Base-by-base conservation (phyloP, 2,329 filamentous ascomycete genomes). In the Pseudogymnoascus verrucosus region DNA sequence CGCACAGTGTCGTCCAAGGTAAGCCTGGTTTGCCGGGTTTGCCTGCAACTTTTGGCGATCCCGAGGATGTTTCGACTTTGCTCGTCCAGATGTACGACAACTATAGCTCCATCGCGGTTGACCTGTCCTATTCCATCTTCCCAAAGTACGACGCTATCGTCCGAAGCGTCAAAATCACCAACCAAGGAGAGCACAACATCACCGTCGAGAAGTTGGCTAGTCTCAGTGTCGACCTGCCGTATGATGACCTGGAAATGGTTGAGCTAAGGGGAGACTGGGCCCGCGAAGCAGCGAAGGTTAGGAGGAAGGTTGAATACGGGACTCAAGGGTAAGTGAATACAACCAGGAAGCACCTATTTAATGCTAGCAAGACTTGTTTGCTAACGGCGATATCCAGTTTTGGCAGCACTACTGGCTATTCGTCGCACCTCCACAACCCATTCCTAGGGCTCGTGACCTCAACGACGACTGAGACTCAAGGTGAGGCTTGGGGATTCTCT, bases 401-500 rank as follows among this genome's bases (percentile, higher is more conserved):
- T 70, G 82, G 82, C 14, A 87, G 84, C 67, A 80, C 78, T 0
- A 80, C 79, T 2, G 86, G 86, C 1, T 88, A 85, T 69, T 84
- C 85, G 0, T 87, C 84, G 0, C 84, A 87, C 67, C 75, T 84
- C 1, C 83, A 87, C 70, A 89, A 89, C 67, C 85, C 85, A 0
- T 88, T 88, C 74, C 77, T 88, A 21, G 78, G 83, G 0, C 73
- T 89, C 1, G 77, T 83, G 0, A 76, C 81, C 2, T 80, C 84
- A 0, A 76, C 75, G 0, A 84, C 85, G 0, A 88, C 85, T 0
- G 85, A 89, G 68, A 79, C 80, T 0, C 77, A 79, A 1, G 86
- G 86, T 1, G 80, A 87, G 39, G 84, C 82, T 5, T 88, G 84
- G 78, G 86, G 84, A 0, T 88, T 88, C 71, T 86, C 83, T 0